Base-by-base conservation (phyloP, 73 alveolate species). In the Blepharisma stoltei region DNA sequence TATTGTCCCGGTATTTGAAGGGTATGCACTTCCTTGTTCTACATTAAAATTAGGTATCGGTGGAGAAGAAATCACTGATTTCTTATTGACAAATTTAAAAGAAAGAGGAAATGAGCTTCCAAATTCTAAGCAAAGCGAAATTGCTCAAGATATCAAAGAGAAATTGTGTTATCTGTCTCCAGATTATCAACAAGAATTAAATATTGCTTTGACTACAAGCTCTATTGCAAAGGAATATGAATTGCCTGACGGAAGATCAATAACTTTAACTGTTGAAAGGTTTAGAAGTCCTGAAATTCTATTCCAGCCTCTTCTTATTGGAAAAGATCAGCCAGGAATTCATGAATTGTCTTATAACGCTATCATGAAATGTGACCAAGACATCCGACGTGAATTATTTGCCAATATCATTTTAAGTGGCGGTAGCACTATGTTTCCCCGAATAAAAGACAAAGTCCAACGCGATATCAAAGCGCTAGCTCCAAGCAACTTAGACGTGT, bases 1-100 rank as follows among this genome's bases (percentile, higher is more conserved):
- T 89, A 93, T 97, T n/a, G 98, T 97, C 54, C 99, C 99, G 38
- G 90, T 95, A 85, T 97, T 89, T 85, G 99, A 97, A 87, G 97
- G 97, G 0, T 91, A 90, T 70, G 84, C 95, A 11, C 81, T 86
- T 67, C 97, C 94, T 46, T 90, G 90, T 77, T 92, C 98, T 38
- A 95, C 93, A 41, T 67, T 71, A n/a, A 89, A 89, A 81, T 87
- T 92, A 44, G 91, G 86, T 7, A 80, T 95, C 6, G 97, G 97
- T 11, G 99, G 99, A 4, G 91, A 93, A 47, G 92, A 90, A 76
- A 69, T 95, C 45, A 94, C 98, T 78, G 97, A 94, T 11, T 86
- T 85, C 20, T 85, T 89, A 46, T 82, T 86, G 53, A 50, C 38
- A 43, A 79, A 88, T 6, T 48, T 90, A 6, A 84, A 53, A 54